Evolutionary conservation across 352 stramenopile species (phyloP), one percentile per base, ranked within the genome.

Genomic region (Phytophthora cryptogea): DNA sequence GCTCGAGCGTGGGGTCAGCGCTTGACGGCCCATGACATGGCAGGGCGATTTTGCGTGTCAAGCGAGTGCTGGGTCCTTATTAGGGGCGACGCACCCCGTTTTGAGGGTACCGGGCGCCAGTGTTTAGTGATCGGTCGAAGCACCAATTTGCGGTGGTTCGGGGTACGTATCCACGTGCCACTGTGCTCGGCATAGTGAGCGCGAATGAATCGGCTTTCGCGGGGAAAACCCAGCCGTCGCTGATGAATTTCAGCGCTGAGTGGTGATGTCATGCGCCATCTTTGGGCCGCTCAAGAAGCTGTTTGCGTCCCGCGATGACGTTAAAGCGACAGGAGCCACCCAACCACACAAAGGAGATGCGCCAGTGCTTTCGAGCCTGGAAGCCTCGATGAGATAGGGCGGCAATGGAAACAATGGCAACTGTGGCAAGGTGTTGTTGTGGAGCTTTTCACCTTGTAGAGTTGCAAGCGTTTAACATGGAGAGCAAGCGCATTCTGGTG

Each of bases 261-360:
- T 60, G 48, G 68, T 71, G 63, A 71, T 71, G 63, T 71, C 63
- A 71, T 71, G 51, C 33, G 23, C 41, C 54, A 62, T 43, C 28
- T 11, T 3, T 8, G 27, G 35, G 45, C 39, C 39, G 14, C 36
- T 28, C 43, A 11, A 4, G 27, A 40, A 36, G 54, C 45, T 17
- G 39, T 59, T 57, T 55, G 45, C 35, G 44, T 7, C 30, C 27
- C 11, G 9, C 57, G 63, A 71, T 71, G 63, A 71, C 63, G 63
- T 51, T 64, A 55, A 69, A 58, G 35, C 54, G 26, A 40, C 41
- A 28, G 30, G 47, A 54, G 30, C 61, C 60, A 64, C 60, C 42
- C 53, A 68, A 57, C 14, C 23, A 27, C 33, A 39, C 32, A 63
- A 13, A 53, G 36, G 33, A 50, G 45, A 53, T 31, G 39, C 39